Evolutionary conservation across 192 early-diverging fungal species (phyloP).

Genomic region (Lobosporangium transversale): DNA sequence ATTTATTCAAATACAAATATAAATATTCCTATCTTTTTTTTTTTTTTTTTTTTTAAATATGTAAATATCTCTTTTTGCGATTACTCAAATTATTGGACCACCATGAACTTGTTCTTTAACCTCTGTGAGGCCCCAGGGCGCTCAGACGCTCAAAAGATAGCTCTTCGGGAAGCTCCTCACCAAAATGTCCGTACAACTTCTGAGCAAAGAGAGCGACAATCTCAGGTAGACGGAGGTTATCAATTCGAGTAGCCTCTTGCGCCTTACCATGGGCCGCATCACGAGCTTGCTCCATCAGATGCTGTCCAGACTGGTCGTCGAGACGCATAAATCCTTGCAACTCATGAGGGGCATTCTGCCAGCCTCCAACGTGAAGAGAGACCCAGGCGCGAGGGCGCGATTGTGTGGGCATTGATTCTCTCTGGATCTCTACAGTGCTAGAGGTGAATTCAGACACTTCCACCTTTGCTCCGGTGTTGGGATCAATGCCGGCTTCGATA

Average conservation of each 20-base stretch:
- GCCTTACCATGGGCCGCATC: slow-evolving; percentile 35
- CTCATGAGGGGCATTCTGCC: slow-evolving; percentile 47
- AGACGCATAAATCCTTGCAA: slow-evolving; percentile 47
- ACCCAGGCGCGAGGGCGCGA: slow-evolving; percentile 51
- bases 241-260: slow-evolving; percentile 34
- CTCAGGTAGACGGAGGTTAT: slow-evolving; percentile 50
- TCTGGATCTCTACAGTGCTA: slow-evolving; percentile 7
- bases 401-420: slow-evolving; percentile 29
- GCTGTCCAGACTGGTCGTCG: slow-evolving; percentile 52
- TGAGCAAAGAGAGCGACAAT: slow-evolving; percentile 51
- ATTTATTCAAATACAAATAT: no score
- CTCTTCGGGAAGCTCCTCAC: slow-evolving; percentile 42
- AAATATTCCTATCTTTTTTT: neutral
- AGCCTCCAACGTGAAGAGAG: slow-evolving; percentile 50
- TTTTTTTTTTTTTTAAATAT: slow-evolving; percentile 12
- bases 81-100: no score
- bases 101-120: neutral
- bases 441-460: slow-evolving; percentile 23
- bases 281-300: slow-evolving; percentile 48
- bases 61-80: neutral
- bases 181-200: slow-evolving; percentile 50
- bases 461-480: slow-evolving; percentile 15
- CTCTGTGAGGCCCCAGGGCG: slow-evolving; percentile 18
- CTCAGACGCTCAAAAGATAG: slow-evolving; percentile 31
- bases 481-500: slow-evolving; percentile 7